A percentile compares a stretch with the other conserved stretches of the same genome.
These are phyloP conservation scores for Nigrospora oryzae DNA, from an alignment of 2,329 filamentous ascomycete species.

Conservation along the genomic window DNA sequence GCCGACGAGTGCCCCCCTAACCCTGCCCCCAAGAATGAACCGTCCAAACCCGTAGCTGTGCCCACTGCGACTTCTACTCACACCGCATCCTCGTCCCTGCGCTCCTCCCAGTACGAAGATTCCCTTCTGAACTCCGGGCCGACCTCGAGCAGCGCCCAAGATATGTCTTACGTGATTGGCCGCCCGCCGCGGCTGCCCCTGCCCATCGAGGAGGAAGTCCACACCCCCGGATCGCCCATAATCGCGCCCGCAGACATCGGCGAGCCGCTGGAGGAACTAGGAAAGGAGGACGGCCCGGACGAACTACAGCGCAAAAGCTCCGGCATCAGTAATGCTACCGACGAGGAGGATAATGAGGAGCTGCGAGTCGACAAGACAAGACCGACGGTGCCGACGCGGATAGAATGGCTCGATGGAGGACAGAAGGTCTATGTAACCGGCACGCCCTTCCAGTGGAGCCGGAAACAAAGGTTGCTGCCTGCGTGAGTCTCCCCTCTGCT, in stretches of 20 bases:
- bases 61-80: conserved; percentile 24
- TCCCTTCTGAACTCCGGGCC: conserved; percentile 33
- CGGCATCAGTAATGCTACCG: conserved; percentile 53
- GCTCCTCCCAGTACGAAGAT: conserved; percentile 25
- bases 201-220: conserved; percentile 85
- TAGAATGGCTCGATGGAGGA: conserved; percentile 78
- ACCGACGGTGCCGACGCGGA: conserved; percentile 71
- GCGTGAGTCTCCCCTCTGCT: conserved; percentile 53
- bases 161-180: conserved; percentile 50
- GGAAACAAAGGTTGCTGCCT: conserved; percentile 79
- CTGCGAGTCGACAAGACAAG: conserved; percentile 66
- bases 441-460: conserved; percentile 95
- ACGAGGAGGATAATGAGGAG: conserved; percentile 74
- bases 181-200: conserved; percentile 85
- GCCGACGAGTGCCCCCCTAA: conserved; percentile 10
- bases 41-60: conserved; percentile 52
- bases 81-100: conserved; percentile 16
- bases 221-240: conserved; percentile 85
- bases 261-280: conserved; percentile 39
- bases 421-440: conserved; percentile 95
- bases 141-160: conserved; percentile 50
- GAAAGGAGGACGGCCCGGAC: conserved; percentile 28
- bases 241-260: conserved; percentile 58
- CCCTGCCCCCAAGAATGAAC: conserved; percentile 23
- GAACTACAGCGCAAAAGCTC: conserved; percentile 47